These are phyloP conservation scores for Penicillium samsonianum DNA, from an alignment of 495 filamentous ascomycete genomes.

Conservation along the genomic window DNA sequence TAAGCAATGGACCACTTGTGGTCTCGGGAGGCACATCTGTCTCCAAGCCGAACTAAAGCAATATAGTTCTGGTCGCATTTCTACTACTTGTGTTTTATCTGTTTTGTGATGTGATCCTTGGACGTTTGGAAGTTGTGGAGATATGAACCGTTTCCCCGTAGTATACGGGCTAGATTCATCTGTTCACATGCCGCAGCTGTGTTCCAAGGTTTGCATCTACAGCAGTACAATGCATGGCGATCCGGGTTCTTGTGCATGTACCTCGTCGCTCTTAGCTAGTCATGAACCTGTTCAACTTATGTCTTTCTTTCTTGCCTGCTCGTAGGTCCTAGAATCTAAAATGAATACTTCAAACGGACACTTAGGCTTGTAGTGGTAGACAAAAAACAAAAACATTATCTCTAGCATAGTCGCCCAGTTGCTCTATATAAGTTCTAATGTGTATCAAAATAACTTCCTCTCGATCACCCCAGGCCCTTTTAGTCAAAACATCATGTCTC, in stretches of 20 bases:
- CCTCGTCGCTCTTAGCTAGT: constrained; percentile 12
- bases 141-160: background rate
- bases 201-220: constrained; percentile 21
- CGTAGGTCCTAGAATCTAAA: background rate
- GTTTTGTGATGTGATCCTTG: background rate
- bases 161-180: background rate
- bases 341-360: background rate
- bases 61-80: background rate
- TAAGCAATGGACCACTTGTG: constrained; percentile 45
- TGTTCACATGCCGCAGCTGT: background rate
- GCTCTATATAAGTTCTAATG: too few relatives aligned
- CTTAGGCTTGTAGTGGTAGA: too few relatives aligned
- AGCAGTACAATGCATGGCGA: constrained; percentile 18
- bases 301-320: background rate
- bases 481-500: background rate
- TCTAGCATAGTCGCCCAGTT: too few relatives aligned
- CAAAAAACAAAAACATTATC: too few relatives aligned
- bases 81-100: background rate
- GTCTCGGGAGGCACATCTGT: constrained; percentile 40
- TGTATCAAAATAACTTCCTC: too few relatives aligned
- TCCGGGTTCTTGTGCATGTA: constrained; percentile 5
- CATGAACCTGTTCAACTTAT: constrained; percentile 7
- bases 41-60: constrained; percentile 29
- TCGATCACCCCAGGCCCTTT: too few relatives aligned
- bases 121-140: background rate